These are phyloP conservation scores for Coniochaeta sp. DNA, from an alignment of 2,329 filamentous ascomycete genomes.

Conservation along the genomic window DNA sequence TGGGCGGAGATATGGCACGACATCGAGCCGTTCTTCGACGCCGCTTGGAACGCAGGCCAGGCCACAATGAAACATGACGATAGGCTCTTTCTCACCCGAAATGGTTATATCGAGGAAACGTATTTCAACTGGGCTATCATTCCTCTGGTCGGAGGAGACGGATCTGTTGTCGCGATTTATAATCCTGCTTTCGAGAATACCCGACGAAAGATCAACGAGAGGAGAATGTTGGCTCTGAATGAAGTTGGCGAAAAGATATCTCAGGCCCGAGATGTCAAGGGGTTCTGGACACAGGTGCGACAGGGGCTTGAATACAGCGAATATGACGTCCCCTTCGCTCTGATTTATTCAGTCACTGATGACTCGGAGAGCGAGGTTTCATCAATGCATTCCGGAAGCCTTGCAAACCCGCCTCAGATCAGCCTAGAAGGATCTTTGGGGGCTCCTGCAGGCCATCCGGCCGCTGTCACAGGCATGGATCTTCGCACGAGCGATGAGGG, in stretches of 20 bases:
- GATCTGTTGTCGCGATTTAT: slow-evolving; percentile 67
- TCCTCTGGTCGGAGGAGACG: slow-evolving; percentile 66
- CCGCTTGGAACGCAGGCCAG: slow-evolving; percentile 62
- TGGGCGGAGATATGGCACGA: slow-evolving; percentile 72
- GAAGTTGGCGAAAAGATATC: slow-evolving; percentile 72
- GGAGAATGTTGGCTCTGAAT: slow-evolving; percentile 70
- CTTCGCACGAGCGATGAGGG: slow-evolving; percentile 62
- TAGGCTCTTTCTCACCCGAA: slow-evolving; percentile 62
- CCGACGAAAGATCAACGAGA: slow-evolving; percentile 66
- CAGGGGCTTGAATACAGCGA: slow-evolving; percentile 66
- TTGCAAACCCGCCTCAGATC: slow-evolving; percentile 54
- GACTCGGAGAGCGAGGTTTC: slow-evolving; percentile 64
- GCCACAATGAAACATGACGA: slow-evolving; percentile 83
- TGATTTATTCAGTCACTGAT: slow-evolving; percentile 69
- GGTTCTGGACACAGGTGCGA: slow-evolving; percentile 66
- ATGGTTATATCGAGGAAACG: slow-evolving; percentile 66
- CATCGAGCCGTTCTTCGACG: slow-evolving; percentile 59
- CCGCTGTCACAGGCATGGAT: slow-evolving; percentile 56
- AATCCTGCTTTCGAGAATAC: slow-evolving; percentile 81
- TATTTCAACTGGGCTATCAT: slow-evolving; percentile 82
- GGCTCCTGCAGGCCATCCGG: slow-evolving; percentile 54
- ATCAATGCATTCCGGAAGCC: slow-evolving; percentile 62
- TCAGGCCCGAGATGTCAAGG: slow-evolving; percentile 61
- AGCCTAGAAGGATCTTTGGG: slow-evolving; percentile 67
- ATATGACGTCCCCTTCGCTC: slow-evolving; percentile 65